A percentile compares a stretch with the other conserved stretches of the same genome.
Conservation (phyloP, 1,139 yeast genomes). For the Sugiyamaella japonica region DNA sequence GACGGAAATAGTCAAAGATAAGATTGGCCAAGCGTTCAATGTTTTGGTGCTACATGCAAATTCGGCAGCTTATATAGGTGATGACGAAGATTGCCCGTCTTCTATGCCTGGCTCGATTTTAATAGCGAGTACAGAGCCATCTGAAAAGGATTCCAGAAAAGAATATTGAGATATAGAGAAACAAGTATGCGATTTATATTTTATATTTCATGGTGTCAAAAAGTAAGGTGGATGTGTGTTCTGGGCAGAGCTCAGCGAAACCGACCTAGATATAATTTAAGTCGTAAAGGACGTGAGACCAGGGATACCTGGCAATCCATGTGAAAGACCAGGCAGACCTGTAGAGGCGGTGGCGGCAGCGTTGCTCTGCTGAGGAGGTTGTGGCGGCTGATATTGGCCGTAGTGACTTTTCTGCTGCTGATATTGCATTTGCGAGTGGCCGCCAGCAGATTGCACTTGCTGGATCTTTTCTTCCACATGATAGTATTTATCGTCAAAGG, state of each 20-base stretch:
- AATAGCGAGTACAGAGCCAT: not conserved
- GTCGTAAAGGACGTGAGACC: constrained; percentile 7
- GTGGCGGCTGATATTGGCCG: constrained; percentile 8
- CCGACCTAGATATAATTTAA: not conserved
- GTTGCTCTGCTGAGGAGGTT: not conserved
- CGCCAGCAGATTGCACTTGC: constrained; percentile 11
- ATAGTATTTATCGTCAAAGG: constrained; percentile 79
- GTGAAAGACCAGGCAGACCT: not conserved
- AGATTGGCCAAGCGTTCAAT: constrained; percentile 44
- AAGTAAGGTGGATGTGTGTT: not conserved
- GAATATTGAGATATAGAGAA: not conserved
- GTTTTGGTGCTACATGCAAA: constrained; percentile 18
- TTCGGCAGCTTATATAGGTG: not conserved
- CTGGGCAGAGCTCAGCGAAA: not conserved
- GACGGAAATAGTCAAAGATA: constrained; percentile 56
- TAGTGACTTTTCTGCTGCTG: constrained; percentile 8
- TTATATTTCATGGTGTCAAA: no score
- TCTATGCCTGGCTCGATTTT: not conserved
- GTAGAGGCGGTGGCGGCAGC: not conserved
- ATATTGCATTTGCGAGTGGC: constrained; percentile 7
- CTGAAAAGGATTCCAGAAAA: not conserved
- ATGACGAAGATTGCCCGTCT: not conserved
- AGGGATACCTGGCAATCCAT: constrained; percentile 9
- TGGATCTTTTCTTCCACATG: constrained; percentile 55
- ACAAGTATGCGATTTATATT: not conserved